phyloP scores from a whole-genome alignment of 768 basidiomycete genomes.

The Panus rudis region DNA sequence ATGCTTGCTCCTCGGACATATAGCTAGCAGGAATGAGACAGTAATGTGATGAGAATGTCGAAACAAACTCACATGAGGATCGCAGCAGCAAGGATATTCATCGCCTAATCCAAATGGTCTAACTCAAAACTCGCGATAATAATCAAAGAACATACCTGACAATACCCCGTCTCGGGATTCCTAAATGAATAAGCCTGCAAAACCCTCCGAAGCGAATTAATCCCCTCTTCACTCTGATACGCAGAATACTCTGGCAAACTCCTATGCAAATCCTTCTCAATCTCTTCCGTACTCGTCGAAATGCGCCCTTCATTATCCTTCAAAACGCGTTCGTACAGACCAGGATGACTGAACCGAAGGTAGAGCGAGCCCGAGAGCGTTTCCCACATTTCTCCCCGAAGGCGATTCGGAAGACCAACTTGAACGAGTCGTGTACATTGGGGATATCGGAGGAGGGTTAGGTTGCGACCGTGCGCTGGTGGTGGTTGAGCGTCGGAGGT shows the following conservation, averaged over 20 bases:
- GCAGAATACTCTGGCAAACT: conserved; percentile 96
- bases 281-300: conserved; percentile 92
- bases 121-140: neutral
- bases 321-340: conserved; percentile 70
- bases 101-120: conserved; percentile 52
- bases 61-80: conserved; percentile 65
- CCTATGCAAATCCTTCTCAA: conserved; percentile 95
- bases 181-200: conserved; percentile 93
- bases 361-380: conserved; percentile 90
- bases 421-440: conserved; percentile 96
- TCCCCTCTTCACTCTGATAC: conserved; percentile 87
- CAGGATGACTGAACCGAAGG: conserved; percentile 82
- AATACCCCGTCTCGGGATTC: conserved; percentile 92
- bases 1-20: conserved; percentile 98
- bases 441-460: conserved; percentile 94
- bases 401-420: conserved; percentile 89
- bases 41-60: neutral
- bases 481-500: conserved; percentile 8
- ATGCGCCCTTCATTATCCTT: conserved; percentile 71
- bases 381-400: conserved; percentile 98
- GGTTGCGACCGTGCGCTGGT: conserved; percentile 84
- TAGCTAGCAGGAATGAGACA: conserved; percentile 51
- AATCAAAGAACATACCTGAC: conserved; percentile 51
- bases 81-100: conserved; percentile 97
- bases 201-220: conserved; percentile 77